Conservation (phyloP, 179 eudicot genomes). For the Vitellaria paradoxa region DNA sequence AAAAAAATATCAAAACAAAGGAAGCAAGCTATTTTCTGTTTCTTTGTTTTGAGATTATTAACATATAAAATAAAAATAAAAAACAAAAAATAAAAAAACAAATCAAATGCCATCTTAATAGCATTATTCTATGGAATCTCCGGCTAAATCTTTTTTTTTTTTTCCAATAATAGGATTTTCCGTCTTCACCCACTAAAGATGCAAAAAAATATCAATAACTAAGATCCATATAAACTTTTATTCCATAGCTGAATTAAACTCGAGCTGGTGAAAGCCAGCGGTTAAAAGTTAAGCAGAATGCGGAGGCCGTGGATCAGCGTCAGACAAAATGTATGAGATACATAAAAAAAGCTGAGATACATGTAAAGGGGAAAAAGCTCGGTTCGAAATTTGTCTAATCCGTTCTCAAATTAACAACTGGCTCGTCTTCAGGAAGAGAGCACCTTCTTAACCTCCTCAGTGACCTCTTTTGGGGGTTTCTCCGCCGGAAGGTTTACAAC, state of each 20-base stretch:
- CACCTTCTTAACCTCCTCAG: constrained; percentile 65
- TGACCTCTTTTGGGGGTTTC: constrained; percentile 72
- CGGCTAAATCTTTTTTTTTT: too few relatives aligned
- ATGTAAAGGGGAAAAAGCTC: not conserved
- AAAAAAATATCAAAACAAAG: too few relatives aligned
- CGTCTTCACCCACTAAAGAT: not conserved
- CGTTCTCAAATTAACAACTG: constrained; percentile 1
- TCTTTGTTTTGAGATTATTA: too few relatives aligned
- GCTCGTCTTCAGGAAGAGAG: constrained; percentile 34
- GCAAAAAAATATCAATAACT: not conserved
- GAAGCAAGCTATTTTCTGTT: too few relatives aligned
- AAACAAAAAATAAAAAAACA: too few relatives aligned
- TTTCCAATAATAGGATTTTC: too few relatives aligned
- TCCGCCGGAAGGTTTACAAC: constrained; percentile 68
- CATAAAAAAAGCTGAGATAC: too few relatives aligned
- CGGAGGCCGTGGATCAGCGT: too few relatives aligned
- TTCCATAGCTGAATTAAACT: not conserved
- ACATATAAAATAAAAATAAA: too few relatives aligned
- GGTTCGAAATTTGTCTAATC: not conserved
- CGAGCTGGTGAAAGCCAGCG: not conserved
- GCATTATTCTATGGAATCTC: not conserved
- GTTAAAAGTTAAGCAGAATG: not conserved
- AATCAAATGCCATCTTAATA: too few relatives aligned
- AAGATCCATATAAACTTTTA: not conserved
- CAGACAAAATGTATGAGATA: too few relatives aligned